Conservation (phyloP, 2,329 filamentous ascomycete species). For the Blastomyces silverae region DNA sequence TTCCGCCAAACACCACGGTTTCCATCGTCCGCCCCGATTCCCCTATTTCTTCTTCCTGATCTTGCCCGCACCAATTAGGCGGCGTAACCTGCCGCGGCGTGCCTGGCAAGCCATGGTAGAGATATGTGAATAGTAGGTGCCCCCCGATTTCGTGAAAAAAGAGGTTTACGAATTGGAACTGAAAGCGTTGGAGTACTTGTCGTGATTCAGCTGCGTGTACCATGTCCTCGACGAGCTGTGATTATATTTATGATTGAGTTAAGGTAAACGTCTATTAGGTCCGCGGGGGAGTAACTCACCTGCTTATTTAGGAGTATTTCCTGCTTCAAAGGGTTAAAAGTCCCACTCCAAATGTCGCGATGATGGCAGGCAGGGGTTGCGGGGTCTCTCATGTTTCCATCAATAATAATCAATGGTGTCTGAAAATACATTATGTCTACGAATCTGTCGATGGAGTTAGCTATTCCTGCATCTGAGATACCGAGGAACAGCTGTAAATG, state of each 20-base stretch:
- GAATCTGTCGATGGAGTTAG: not conserved
- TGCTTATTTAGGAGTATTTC: not conserved
- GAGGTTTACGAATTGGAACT: conserved; percentile 11
- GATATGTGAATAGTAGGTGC: conserved; percentile 11
- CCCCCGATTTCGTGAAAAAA: conserved; percentile 10
- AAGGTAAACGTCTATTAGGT: not conserved
- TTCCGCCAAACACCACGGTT: conserved; percentile 5
- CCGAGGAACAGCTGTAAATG: not conserved
- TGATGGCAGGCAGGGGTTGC: not conserved
- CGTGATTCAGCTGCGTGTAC: conserved; percentile 2
- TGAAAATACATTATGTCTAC: not conserved
- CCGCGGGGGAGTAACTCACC: not conserved
- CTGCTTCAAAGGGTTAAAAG: not conserved
- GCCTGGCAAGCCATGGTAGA: conserved; percentile 7
- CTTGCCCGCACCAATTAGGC: not conserved
- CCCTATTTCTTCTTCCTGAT: not conserved
- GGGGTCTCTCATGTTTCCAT: not conserved
- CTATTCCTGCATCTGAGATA: conserved; percentile 5
- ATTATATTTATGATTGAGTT: not conserved
- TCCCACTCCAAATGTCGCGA: conserved; percentile 5
- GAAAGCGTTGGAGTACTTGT: conserved; percentile 6
- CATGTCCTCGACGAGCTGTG: conserved; percentile 11
- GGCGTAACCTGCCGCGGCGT: conserved; percentile 10
- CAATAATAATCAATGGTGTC: conserved; percentile 9
- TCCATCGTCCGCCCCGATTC: conserved; percentile 4